These are phyloP conservation scores for Apiospora malaysiana DNA, from an alignment of 2,329 filamentous ascomycete genomes.

Conservation along the genomic window DNA sequence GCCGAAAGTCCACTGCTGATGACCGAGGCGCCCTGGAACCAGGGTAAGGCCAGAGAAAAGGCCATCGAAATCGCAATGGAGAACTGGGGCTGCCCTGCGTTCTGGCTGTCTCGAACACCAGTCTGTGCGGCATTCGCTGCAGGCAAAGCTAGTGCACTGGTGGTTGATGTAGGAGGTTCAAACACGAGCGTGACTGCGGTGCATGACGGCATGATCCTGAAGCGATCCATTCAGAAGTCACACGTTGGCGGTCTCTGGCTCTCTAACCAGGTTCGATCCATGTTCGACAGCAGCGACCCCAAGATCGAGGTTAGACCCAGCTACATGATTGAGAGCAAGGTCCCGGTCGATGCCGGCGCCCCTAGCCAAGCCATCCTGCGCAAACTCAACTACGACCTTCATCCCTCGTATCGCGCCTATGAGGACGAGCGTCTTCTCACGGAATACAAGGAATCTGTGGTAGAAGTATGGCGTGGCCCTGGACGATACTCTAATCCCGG, in stretches of 20 bases:
- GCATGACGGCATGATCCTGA: conserved; percentile 92
- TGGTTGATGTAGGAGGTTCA: conserved; percentile 89
- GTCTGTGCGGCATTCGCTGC: conserved; percentile 91
- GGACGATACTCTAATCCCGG: conserved; percentile 67
- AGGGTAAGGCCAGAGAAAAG: conserved; percentile 86
- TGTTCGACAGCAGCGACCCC: conserved; percentile 75
- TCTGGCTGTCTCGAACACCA: conserved; percentile 88
- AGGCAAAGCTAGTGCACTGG: conserved; percentile 90
- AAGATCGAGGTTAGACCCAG: conserved; percentile 79
- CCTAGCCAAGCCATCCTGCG: conserved; percentile 78
- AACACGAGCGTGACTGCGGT: conserved; percentile 90
- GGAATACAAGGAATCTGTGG: conserved; percentile 97
- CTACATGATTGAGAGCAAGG: conserved; percentile 87
- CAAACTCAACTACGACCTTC: conserved; percentile 66
- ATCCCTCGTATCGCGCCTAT: conserved; percentile 76
- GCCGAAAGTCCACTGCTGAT: conserved; percentile 90
- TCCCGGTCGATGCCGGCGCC: conserved; percentile 83
- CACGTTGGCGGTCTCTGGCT: conserved; percentile 89
- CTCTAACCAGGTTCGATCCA: conserved; percentile 82
- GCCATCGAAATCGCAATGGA: conserved; percentile 97
- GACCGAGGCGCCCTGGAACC: conserved; percentile 95
- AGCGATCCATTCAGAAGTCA: conserved; percentile 86
- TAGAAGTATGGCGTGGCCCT: conserved; percentile 89
- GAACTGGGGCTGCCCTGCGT: conserved; percentile 92
- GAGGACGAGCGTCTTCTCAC: conserved; percentile 93